Conservation (phyloP, 2,329 filamentous ascomycete species). For the Penicillium rolfsii region DNA sequence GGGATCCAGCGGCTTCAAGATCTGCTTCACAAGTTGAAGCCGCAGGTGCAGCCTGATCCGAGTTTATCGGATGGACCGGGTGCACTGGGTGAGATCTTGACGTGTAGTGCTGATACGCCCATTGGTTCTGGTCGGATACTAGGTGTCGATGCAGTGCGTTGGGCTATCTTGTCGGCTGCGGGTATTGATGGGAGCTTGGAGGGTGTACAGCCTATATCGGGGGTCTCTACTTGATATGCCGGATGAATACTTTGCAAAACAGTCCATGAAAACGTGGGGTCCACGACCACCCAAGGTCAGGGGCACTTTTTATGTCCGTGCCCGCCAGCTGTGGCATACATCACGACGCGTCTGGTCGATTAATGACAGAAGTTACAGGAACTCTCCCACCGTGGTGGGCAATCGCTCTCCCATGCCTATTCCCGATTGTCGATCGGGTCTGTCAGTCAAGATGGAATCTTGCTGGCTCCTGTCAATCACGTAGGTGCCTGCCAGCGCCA, state of each 20-base stretch:
- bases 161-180: constrained; percentile 66
- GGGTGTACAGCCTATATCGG: constrained; percentile 9
- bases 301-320: not conserved
- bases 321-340: not conserved
- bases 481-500: too few species aligned
- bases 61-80: constrained; percentile 42
- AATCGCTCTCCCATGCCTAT: not conserved
- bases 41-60: constrained; percentile 50
- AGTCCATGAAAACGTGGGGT: not conserved
- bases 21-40: constrained; percentile 44
- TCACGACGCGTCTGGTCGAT: not conserved
- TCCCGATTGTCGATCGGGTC: not conserved
- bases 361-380: not conserved
- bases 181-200: constrained; percentile 54
- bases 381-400: not conserved
- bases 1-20: constrained; percentile 43
- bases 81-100: constrained; percentile 63
- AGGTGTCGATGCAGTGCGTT: constrained; percentile 65
- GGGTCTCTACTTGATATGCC: not conserved
- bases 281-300: not conserved
- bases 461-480: not conserved
- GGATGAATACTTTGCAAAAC: not conserved
- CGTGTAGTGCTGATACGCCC: constrained; percentile 58
- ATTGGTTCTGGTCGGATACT: constrained; percentile 53
- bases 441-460: not conserved